Evolutionary conservation across 805 yeast species (phyloP).

Genomic region (Dipodascus albidus): DNA sequence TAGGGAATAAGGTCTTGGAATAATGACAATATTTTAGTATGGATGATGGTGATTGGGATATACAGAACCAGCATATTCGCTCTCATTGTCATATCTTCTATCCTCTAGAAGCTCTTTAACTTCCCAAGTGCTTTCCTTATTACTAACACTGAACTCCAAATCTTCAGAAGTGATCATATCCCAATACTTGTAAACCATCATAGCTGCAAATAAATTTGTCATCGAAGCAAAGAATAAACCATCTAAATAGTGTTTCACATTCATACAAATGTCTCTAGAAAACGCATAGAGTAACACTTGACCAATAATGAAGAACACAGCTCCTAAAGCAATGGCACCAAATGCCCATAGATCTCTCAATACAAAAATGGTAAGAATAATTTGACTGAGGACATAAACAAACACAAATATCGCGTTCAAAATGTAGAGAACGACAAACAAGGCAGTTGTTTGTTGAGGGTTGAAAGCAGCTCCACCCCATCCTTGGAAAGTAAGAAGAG

Average conservation of each 20-base stretch:
- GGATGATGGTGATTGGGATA: conserved; percentile 9
- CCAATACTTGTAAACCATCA: conserved; percentile 97
- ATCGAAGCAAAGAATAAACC: conserved; percentile 79
- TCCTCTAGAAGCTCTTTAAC: conserved; percentile 24
- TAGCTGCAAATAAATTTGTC: conserved; percentile 67
- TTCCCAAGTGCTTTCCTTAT: conserved; percentile 33
- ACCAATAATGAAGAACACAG: conserved; percentile 68
- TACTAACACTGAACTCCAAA: conserved; percentile 74
- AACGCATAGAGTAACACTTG: conserved; percentile 66
- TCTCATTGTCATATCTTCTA: conserved; percentile 17
- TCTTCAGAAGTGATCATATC: conserved; percentile 93
- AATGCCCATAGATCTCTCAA: conserved; percentile 78
- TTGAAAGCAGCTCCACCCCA: conserved; percentile 9
- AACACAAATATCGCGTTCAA: conserved; percentile 57
- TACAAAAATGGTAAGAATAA: conserved; percentile 53
- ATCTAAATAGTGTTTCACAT: conserved; percentile 77
- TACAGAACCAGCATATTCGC: conserved; percentile 27
- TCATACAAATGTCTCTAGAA: conserved; percentile 52
- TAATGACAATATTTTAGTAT: not conserved
- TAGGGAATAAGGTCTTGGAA: too few relatives aligned
- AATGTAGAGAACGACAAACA: conserved; percentile 62
- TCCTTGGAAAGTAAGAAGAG: conserved; percentile 57
- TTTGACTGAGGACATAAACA: conserved; percentile 54
- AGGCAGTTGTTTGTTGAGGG: conserved; percentile 53
- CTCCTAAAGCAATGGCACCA: conserved; percentile 67